phyloP scores from a whole-genome alignment of 1,284 basidiomycete genomes.

The Fomitopsis pinicola region DNA sequence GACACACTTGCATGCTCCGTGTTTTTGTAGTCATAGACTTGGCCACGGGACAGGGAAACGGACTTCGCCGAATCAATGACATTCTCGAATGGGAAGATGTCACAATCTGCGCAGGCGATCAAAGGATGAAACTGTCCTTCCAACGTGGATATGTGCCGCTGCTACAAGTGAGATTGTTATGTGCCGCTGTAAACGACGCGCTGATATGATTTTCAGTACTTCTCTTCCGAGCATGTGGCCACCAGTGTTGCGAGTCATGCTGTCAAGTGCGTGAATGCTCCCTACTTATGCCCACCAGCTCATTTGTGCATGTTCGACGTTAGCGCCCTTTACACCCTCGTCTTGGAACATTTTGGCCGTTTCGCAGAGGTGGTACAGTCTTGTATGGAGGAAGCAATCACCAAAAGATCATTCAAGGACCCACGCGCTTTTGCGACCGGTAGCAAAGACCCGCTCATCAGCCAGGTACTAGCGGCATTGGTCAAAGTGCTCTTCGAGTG shows the following conservation, averaged over 20 bases:
- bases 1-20: background rate
- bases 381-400: conserved; percentile 38
- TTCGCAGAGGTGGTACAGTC: conserved; percentile 36
- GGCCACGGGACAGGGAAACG: conserved; percentile 37
- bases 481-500: conserved; percentile 5
- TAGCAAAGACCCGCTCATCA: background rate
- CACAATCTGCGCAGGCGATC: conserved; percentile 28
- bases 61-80: conserved; percentile 44
- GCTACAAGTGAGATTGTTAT: conserved; percentile 40
- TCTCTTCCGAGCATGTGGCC: conserved; percentile 57
- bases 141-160: conserved; percentile 54
- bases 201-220: conserved; percentile 38
- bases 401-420: conserved; percentile 26
- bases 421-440: conserved; percentile 32
- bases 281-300: background rate
- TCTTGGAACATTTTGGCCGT: conserved; percentile 45
- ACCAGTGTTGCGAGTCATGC: conserved; percentile 51
- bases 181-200: background rate
- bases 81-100: conserved; percentile 43
- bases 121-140: conserved; percentile 45
- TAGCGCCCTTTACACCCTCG: conserved; percentile 48
- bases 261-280: conserved; percentile 41
- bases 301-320: background rate
- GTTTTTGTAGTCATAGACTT: background rate
- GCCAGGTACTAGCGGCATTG: conserved; percentile 4